Conservation (phyloP, 2,329 filamentous ascomycete genomes). For the Aspergillus brasiliensis region DNA sequence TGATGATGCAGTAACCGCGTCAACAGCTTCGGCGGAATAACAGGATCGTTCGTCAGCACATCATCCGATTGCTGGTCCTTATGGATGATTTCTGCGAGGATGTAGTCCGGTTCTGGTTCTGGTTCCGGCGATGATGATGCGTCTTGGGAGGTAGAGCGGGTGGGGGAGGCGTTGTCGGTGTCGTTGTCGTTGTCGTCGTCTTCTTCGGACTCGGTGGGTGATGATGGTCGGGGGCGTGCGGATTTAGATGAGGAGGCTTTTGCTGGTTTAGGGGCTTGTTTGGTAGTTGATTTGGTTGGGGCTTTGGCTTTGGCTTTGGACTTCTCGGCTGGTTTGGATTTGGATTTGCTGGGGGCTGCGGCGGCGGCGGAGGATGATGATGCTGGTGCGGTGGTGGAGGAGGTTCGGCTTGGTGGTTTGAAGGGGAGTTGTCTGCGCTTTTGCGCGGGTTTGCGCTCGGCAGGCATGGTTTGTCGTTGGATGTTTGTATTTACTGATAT, state of each 20-base stretch:
- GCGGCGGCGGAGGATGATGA: slow-evolving; percentile 21
- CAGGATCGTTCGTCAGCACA: slow-evolving; percentile 38
- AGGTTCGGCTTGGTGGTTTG: slow-evolving; percentile 45
- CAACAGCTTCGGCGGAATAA: slow-evolving; percentile 73
- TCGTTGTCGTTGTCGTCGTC: slow-evolving; percentile 8
- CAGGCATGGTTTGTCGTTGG: slow-evolving; percentile 25
- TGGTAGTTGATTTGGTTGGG: slow-evolving; percentile 8
- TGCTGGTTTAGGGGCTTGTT: slow-evolving; percentile 8
- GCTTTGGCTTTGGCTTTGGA: neutral
- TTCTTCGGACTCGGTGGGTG: slow-evolving; percentile 7
- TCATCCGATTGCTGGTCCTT: slow-evolving; percentile 26
- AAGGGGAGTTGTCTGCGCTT: slow-evolving; percentile 47
- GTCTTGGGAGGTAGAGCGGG: slow-evolving; percentile 2
- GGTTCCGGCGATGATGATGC: slow-evolving; percentile 22
- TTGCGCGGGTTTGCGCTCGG: slow-evolving; percentile 32
- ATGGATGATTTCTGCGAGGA: slow-evolving; percentile 49
- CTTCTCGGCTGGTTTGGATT: slow-evolving; percentile 2
- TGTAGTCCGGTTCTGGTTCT: slow-evolving; percentile 47
- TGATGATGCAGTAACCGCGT: slow-evolving; percentile 76
- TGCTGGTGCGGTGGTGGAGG: slow-evolving; percentile 25
- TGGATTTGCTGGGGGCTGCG: slow-evolving; percentile 18
- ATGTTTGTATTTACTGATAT: neutral
- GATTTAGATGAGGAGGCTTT: slow-evolving; percentile 9
- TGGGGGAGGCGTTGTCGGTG: slow-evolving; percentile 10
- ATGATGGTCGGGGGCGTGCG: slow-evolving; percentile 10